Conservation (phyloP, 1,284 basidiomycete species). For the Heliocybe sulcata region DNA sequence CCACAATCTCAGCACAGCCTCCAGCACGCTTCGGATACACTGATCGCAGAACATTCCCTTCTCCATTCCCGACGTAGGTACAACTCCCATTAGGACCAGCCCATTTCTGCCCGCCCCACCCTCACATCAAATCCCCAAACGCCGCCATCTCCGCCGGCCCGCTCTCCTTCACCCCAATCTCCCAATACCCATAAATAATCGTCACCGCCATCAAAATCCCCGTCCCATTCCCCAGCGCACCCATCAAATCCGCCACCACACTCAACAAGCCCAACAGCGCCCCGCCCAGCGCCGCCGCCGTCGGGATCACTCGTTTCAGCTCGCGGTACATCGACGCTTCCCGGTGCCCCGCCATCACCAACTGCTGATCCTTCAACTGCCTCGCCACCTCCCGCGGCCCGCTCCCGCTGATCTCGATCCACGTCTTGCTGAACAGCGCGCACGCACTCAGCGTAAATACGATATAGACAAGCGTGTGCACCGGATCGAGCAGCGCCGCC, state of each 20-base stretch:
- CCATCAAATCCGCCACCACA: conserved; percentile 95
- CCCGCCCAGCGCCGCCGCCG: conserved; percentile 94
- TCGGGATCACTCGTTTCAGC: conserved; percentile 95
- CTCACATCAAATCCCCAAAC: conserved; percentile 56
- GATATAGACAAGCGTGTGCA: conserved; percentile 92
- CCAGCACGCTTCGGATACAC: no score
- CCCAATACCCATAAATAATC: conserved; percentile 92
- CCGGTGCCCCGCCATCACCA: conserved; percentile 95
- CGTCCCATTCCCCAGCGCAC: conserved; percentile 93
- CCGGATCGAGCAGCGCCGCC: conserved; percentile 86
- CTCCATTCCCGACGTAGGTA: no score
- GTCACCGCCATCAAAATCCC: conserved; percentile 98
- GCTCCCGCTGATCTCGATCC: conserved; percentile 97
- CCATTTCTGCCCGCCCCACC: no score
- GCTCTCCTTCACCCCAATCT: conserved; percentile 73
- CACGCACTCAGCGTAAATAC: conserved; percentile 91
- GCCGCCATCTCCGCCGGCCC: conserved; percentile 70
- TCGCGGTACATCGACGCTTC: conserved; percentile 99
- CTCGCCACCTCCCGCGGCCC: conserved; percentile 96
- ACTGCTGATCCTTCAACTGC: conserved; percentile 99
- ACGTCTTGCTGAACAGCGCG: conserved; percentile 97
- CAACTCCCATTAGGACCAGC: no score
- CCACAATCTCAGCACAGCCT: no score
- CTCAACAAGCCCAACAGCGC: conserved; percentile 91
- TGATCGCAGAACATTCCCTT: no score